These are phyloP conservation scores for Backusella macrospora DNA, from an alignment of 192 early-diverging fungal species.

Conservation along the genomic window DNA sequence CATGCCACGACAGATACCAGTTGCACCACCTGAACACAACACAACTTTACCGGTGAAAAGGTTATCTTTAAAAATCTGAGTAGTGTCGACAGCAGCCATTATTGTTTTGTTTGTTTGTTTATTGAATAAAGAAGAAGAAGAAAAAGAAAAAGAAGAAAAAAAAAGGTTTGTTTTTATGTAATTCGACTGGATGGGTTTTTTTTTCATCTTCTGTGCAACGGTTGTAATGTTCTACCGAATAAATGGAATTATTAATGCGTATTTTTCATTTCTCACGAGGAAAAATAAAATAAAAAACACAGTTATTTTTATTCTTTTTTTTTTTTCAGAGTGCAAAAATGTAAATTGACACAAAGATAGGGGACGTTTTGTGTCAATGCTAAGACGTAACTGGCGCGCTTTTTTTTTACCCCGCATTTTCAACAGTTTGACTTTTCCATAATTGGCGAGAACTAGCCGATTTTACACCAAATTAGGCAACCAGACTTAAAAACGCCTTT, in stretches of 20 bases:
- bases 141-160: not conserved
- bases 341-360: too few species aligned
- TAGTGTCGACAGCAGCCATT: slow-evolving; percentile 25
- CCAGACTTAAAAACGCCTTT: too few species aligned
- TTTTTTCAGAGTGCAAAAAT: too few species aligned
- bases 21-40: slow-evolving; percentile 55
- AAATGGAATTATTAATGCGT: not conserved
- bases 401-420: too few species aligned
- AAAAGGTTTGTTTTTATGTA: not conserved
- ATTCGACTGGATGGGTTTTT: not conserved
- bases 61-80: slow-evolving; percentile 36
- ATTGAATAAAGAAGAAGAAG: slow-evolving; percentile 2
- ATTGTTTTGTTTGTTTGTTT: not conserved
- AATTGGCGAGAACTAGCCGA: too few species aligned
- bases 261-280: not conserved
- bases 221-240: not conserved
- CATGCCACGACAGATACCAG: slow-evolving; percentile 72
- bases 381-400: too few species aligned
- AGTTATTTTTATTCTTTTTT: too few species aligned
- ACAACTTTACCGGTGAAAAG: slow-evolving; percentile 39
- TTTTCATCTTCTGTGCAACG: not conserved
- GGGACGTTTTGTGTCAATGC: too few species aligned
- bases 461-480: too few species aligned
- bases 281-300: too few species aligned
- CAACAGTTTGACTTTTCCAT: too few species aligned